A percentile compares a stretch with the other conserved stretches of the same genome.
phyloP scores from a whole-genome alignment of 164 flowering plant species.

The Magnolia changhungtana region DNA sequence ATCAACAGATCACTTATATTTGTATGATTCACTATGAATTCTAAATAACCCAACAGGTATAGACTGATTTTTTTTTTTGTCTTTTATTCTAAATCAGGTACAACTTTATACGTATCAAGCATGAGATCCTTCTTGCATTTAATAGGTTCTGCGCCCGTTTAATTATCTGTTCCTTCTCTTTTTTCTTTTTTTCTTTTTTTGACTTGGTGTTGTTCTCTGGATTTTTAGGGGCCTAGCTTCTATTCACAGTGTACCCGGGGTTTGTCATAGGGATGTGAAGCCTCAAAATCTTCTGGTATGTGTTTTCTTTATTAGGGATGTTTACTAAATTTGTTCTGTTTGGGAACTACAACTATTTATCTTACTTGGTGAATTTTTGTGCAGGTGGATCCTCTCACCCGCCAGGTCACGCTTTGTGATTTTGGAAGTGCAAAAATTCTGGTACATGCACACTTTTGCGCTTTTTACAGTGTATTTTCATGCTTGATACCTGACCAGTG shows the following conservation, averaged over 20 bases:
- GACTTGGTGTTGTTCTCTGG: conserved; percentile 27
- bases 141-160: too few relatives aligned
- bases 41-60: too few relatives aligned
- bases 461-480: background rate
- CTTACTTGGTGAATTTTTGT: conserved; percentile 9
- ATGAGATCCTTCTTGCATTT: too few relatives aligned
- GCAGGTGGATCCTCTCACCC: conserved; percentile 90
- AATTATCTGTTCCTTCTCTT: background rate
- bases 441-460: conserved; percentile 24
- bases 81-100: too few relatives aligned
- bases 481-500: background rate
- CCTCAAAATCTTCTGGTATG: conserved; percentile 93
- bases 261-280: conserved; percentile 73
- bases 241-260: conserved; percentile 59
- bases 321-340: background rate
- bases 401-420: conserved; percentile 91
- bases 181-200: background rate
- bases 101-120: too few relatives aligned
- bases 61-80: too few relatives aligned
- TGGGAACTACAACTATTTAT: background rate
- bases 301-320: background rate
- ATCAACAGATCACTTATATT: too few relatives aligned
- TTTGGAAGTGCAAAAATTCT: conserved; percentile 95
- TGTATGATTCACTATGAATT: too few relatives aligned
- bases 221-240: conserved; percentile 90